Percentiles rank a stretch among this genome's conserved stretches.
Conservation (phyloP, 805 yeast genomes). For the Yarrowia sp. region DNA sequence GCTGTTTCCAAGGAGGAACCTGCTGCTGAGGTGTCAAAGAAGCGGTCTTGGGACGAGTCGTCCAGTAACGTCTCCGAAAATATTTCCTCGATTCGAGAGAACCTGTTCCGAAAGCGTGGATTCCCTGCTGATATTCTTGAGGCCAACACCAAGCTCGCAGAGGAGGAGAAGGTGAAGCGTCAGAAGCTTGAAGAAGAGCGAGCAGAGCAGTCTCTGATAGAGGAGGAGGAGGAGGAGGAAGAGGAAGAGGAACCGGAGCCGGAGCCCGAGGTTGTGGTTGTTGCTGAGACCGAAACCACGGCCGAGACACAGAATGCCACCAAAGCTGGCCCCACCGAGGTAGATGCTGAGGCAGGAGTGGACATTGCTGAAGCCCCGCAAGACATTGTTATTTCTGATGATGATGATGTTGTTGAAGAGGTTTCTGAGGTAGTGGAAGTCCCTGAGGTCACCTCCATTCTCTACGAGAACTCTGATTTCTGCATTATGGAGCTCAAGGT, state of each 20-base stretch:
- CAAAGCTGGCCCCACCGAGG: neutral
- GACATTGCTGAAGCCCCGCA: neutral
- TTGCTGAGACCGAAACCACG: too few relatives aligned
- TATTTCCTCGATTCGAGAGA: conserved; percentile 10
- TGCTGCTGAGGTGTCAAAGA: neutral
- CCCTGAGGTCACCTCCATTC: conserved; percentile 1
- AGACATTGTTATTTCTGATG: neutral
- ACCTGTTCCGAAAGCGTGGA: conserved; percentile 16
- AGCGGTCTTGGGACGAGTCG: conserved; percentile 4
- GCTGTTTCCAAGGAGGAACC: neutral
- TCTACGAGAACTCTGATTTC: neutral
- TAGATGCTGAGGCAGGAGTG: neutral
- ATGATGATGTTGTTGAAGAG: neutral
- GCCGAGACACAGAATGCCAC: too few relatives aligned
- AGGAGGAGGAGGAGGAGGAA: neutral
- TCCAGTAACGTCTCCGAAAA: conserved; percentile 1
- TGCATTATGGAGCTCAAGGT: conserved; percentile 1
- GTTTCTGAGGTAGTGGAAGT: neutral
- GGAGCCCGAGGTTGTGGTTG: neutral
- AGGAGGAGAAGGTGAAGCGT: neutral
- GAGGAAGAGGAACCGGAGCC: neutral
- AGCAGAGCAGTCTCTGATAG: neutral
- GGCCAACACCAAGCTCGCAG: conserved; percentile 12
- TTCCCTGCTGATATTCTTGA: conserved; percentile 21
- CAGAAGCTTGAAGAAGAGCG: conserved; percentile 8